phyloP scores from a whole-genome alignment of 768 basidiomycete genomes.

The Rhizopogon sp. region DNA sequence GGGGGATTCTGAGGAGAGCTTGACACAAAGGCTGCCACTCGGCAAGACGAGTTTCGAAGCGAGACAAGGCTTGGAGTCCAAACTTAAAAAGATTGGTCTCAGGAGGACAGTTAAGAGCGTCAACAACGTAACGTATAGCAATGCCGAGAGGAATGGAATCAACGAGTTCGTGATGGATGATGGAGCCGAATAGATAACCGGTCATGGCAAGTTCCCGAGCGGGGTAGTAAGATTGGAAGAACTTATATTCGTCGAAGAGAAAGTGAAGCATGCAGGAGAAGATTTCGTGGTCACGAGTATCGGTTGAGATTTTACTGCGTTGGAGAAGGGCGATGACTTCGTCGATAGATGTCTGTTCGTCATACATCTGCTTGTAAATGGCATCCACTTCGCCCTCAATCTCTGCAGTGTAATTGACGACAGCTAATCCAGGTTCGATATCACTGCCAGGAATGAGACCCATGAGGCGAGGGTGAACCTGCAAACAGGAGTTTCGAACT shows the following conservation, averaged over 20 bases:
- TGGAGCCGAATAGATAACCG: slow-evolving; percentile 91
- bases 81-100: slow-evolving; percentile 95
- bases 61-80: slow-evolving; percentile 83
- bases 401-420: slow-evolving; percentile 82
- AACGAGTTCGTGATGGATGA: slow-evolving; percentile 90
- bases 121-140: slow-evolving; percentile 93
- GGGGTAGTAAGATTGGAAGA: slow-evolving; percentile 96
- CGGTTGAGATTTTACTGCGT: slow-evolving; percentile 77
- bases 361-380: slow-evolving; percentile 98
- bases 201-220: slow-evolving; percentile 93
- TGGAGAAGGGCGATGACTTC: slow-evolving; percentile 88
- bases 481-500: slow-evolving; percentile 88
- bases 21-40: slow-evolving; percentile 95
- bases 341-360: slow-evolving; percentile 90
- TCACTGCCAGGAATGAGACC: slow-evolving; percentile 84
- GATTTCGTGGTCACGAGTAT: slow-evolving; percentile 85
- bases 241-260: slow-evolving; percentile 99
- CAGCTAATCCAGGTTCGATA: slow-evolving; percentile 85
- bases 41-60: slow-evolving; percentile 80
- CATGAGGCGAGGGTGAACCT: slow-evolving; percentile 95
- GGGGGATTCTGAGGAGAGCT: slow-evolving; percentile 80
- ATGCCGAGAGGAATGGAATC: slow-evolving; percentile 94
- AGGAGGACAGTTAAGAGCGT: slow-evolving; percentile 86
- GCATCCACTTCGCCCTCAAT: slow-evolving; percentile 91
- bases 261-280: slow-evolving; percentile 99